Evolutionary conservation across 805 yeast genomes (phyloP).

Genomic region (Yarrowia porcina): DNA sequence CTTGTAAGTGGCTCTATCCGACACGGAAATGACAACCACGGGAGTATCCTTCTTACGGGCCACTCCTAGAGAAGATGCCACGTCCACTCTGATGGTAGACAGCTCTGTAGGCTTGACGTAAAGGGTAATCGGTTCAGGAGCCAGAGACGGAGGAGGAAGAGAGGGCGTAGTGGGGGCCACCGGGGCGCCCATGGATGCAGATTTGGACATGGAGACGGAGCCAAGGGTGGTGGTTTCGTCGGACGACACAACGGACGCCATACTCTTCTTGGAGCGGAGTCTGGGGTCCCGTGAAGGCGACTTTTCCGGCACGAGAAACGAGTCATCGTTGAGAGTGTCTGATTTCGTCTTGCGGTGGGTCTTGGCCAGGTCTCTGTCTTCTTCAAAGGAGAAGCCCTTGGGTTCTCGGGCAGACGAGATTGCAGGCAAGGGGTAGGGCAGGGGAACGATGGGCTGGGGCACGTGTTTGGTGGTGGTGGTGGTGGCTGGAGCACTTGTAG

Average conservation of each 20-base stretch:
- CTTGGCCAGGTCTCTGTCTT: background rate
- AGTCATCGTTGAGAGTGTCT: constrained; percentile 15
- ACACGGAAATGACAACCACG: constrained; percentile 56
- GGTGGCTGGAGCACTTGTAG: too few relatives aligned
- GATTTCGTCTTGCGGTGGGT: constrained; percentile 23
- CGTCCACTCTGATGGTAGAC: constrained; percentile 32
- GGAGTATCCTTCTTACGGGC: constrained; percentile 55
- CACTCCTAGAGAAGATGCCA: constrained; percentile 37
- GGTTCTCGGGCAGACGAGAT: constrained; percentile 10
- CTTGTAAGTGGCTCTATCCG: constrained; percentile 57
- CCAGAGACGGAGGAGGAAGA: background rate
- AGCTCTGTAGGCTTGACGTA: constrained; percentile 34
- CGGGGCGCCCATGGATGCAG: background rate
- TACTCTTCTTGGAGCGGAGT: background rate
- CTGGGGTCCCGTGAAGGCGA: background rate
- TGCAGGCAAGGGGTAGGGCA: constrained; percentile 12
- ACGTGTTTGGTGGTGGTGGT: background rate
- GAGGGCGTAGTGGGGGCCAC: background rate
- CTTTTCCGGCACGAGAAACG: constrained; percentile 3
- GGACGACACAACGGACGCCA: background rate
- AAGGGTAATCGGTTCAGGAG: constrained; percentile 21
- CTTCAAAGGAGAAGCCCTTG: background rate
- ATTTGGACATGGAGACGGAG: background rate
- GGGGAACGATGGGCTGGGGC: constrained; percentile 16
- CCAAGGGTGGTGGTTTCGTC: background rate